A percentile compares a stretch with the other conserved stretches of the same genome.
phyloP scores from a whole-genome alignment of 1,284 basidiomycete species.

The Ganoderma lingzhi region DNA sequence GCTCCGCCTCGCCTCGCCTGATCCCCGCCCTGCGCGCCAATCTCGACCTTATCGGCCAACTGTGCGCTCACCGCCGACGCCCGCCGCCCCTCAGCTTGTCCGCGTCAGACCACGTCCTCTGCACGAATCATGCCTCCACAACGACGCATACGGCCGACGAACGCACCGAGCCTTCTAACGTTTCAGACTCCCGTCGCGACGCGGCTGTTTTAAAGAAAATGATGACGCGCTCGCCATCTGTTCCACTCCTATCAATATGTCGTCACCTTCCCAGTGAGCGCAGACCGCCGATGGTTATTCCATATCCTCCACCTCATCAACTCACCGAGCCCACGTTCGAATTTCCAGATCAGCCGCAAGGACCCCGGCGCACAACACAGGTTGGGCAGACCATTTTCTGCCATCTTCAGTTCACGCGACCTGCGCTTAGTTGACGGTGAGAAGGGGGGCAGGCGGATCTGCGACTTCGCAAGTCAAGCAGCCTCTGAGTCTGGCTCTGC shows the following conservation, averaged over 20 bases:
- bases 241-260: slow-evolving; percentile 6
- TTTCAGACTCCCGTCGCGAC: not conserved
- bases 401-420: slow-evolving; percentile 6
- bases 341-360: not conserved
- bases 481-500: slow-evolving; percentile 7
- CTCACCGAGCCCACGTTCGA: not conserved
- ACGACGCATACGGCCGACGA: not conserved
- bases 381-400: not conserved
- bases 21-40: slow-evolving; percentile 13
- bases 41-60: slow-evolving; percentile 6
- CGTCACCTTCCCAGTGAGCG: not conserved
- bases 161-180: not conserved
- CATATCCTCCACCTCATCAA: not conserved
- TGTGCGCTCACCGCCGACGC: slow-evolving; percentile 14
- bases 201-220: slow-evolving; percentile 5
- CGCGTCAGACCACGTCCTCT: slow-evolving; percentile 3
- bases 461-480: slow-evolving; percentile 11
- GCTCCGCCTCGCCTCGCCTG: slow-evolving; percentile 5
- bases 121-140: not conserved
- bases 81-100: slow-evolving; percentile 1
- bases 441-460: slow-evolving; percentile 7
- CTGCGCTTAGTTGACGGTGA: slow-evolving; percentile 12
- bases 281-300: slow-evolving; percentile 3
- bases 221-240: slow-evolving; percentile 3
- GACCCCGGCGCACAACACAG: not conserved